Conservation (phyloP, 192 early-diverging fungal genomes). For the Podila epigama region DNA sequence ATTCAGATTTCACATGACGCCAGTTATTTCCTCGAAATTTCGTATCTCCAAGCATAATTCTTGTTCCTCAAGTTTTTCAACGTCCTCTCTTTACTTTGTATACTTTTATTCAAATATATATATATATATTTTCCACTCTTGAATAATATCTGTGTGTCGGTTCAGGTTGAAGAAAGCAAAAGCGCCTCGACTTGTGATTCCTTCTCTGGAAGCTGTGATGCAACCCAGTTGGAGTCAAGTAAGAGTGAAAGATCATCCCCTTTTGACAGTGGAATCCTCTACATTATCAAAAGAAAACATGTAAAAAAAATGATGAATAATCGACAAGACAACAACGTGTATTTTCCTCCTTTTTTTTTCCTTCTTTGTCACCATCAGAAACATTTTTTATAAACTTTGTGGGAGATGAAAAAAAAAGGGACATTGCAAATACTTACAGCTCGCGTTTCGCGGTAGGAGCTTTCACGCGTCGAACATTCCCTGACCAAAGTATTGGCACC, state of each 20-base stretch:
- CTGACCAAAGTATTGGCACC: slow-evolving; percentile 65
- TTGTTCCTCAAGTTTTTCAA: too few relatives aligned
- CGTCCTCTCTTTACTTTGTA: too few relatives aligned
- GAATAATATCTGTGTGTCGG: too few relatives aligned
- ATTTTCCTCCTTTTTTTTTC: too few relatives aligned
- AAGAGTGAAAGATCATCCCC: slow-evolving; percentile 62
- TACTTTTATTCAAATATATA: too few relatives aligned
- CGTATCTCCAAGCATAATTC: too few relatives aligned
- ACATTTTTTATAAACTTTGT: too few relatives aligned
- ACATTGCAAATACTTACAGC: slow-evolving; percentile 50
- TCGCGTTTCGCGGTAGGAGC: slow-evolving; percentile 63
- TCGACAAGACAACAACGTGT: neutral
- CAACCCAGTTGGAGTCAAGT: slow-evolving; percentile 67
- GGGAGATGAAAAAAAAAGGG: slow-evolving; percentile 1
- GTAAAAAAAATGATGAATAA: too few relatives aligned
- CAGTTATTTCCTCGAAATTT: too few relatives aligned
- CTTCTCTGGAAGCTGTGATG: slow-evolving; percentile 52
- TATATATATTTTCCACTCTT: too few relatives aligned
- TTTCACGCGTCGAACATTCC: slow-evolving; percentile 77
- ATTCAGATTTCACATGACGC: too few relatives aligned
- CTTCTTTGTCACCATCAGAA: too few relatives aligned
- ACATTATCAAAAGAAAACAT: neutral
- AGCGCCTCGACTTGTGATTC: slow-evolving; percentile 10
- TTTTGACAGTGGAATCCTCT: slow-evolving; percentile 51
- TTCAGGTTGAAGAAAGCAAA: neutral